Conservation (phyloP, 331 rosid species). For the Pyracantha coccinea region DNA sequence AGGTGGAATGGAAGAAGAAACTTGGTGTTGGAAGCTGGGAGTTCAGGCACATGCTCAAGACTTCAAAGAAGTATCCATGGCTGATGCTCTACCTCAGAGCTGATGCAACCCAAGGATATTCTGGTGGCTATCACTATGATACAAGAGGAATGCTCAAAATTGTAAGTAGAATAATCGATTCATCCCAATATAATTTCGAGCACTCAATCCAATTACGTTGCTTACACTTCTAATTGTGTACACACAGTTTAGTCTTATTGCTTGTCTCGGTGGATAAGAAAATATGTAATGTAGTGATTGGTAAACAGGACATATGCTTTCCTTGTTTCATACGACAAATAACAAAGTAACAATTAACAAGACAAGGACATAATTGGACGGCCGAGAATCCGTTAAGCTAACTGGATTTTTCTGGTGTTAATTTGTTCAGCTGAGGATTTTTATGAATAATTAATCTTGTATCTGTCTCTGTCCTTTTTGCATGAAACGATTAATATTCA, state of each 20-base stretch:
- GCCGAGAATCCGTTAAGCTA: not conserved
- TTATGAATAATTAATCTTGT: not conserved
- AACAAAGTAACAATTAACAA: not conserved
- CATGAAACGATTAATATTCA: not conserved
- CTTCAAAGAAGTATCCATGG: conserved; percentile 81
- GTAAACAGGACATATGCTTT: not conserved
- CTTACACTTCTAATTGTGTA: not conserved
- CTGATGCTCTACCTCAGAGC: conserved; percentile 83
- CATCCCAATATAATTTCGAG: not conserved
- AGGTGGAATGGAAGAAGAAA: conserved; percentile 79
- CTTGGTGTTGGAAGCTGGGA: conserved; percentile 61
- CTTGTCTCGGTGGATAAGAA: not conserved
- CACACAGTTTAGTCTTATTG: not conserved
- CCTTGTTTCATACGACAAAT: not conserved
- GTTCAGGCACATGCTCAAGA: conserved; percentile 57
- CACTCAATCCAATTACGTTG: not conserved
- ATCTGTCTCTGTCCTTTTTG: conserved; percentile 7
- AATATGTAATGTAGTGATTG: not conserved
- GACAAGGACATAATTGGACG: not conserved
- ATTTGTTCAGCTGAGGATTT: not conserved
- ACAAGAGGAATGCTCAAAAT: conserved; percentile 79
- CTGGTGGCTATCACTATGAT: conserved; percentile 87
- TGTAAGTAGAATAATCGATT: conserved; percentile 28
- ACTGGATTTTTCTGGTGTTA: not conserved
- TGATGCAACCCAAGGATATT: conserved; percentile 73